Evolutionary conservation across 2,329 filamentous ascomycete genomes (phyloP).

Genomic region (Tolypocladium pustulatum): DNA sequence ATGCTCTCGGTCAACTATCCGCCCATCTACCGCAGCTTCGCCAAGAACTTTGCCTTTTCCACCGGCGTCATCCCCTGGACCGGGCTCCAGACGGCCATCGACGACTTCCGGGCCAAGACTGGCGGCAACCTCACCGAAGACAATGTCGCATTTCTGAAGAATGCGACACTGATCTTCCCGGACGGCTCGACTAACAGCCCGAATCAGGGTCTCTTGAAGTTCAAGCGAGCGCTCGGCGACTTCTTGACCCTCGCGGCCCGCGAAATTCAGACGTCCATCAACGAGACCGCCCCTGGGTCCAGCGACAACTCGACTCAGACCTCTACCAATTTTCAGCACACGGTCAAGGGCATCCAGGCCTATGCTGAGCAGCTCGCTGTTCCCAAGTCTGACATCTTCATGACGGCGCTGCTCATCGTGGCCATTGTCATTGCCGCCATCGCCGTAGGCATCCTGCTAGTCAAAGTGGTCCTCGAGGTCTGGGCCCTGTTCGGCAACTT

Average conservation of each 20-base stretch:
- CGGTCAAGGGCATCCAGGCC: conserved; percentile 67
- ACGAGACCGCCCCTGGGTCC: conserved; percentile 20
- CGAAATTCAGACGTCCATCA: conserved; percentile 35
- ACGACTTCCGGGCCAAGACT: conserved; percentile 67
- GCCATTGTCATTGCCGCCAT: conserved; percentile 79
- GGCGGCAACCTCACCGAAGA: conserved; percentile 80
- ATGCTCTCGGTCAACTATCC: conserved; percentile 92
- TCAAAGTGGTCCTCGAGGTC: conserved; percentile 83
- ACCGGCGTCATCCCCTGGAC: conserved; percentile 76
- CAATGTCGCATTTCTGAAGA: conserved; percentile 64
- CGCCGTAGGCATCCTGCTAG: conserved; percentile 73
- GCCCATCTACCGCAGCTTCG: conserved; percentile 76
- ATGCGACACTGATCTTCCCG: conserved; percentile 63
- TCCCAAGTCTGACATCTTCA: conserved; percentile 84
- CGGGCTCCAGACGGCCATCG: conserved; percentile 71
- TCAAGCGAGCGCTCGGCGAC: conserved; percentile 43
- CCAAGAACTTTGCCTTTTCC: conserved; percentile 90
- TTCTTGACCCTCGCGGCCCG: conserved; percentile 43
- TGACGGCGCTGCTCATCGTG: conserved; percentile 85
- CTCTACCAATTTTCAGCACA: conserved; percentile 26
- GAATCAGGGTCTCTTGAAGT: conserved; percentile 27
- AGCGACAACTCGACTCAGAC: conserved; percentile 11
- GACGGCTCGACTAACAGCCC: conserved; percentile 42
- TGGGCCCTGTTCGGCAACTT: conserved; percentile 89
- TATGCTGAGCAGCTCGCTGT: conserved; percentile 79